Conservation (phyloP, 1,284 basidiomycete species). For the Moniliella sp. region DNA sequence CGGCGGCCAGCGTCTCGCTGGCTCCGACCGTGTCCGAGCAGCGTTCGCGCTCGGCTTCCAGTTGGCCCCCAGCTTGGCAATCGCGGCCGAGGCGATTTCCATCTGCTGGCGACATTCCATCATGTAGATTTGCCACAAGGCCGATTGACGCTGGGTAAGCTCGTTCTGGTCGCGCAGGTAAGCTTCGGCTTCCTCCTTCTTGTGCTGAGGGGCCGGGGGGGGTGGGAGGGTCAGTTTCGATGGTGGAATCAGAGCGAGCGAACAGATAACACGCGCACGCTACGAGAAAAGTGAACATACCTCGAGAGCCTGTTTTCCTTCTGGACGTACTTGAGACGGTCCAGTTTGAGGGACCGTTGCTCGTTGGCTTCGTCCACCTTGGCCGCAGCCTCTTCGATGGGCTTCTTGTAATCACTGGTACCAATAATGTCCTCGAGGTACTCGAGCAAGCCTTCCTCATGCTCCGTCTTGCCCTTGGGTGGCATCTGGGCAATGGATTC, state of each 20-base stretch:
- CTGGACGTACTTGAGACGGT: slow-evolving; percentile 71
- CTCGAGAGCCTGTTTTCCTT: slow-evolving; percentile 75
- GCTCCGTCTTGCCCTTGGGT: slow-evolving; percentile 75
- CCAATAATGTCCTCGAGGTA: slow-evolving; percentile 97
- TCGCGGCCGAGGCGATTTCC: slow-evolving; percentile 11
- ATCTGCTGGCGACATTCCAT: slow-evolving; percentile 15
- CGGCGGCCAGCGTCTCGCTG: slow-evolving; percentile 16
- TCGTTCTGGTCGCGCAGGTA: slow-evolving; percentile 68
- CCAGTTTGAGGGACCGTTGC: slow-evolving; percentile 60
- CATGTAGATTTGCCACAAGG: slow-evolving; percentile 26
- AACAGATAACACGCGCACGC: too few relatives aligned
- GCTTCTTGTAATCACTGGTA: slow-evolving; percentile 67
- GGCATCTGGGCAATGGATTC: slow-evolving; percentile 99
- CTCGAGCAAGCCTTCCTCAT: slow-evolving; percentile 87
- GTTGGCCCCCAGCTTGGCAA: slow-evolving; percentile 9
- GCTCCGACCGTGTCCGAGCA: slow-evolving; percentile 19
- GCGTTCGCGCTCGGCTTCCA: slow-evolving; percentile 18
- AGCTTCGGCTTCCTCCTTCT: slow-evolving; percentile 36
- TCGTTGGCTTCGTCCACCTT: slow-evolving; percentile 71
- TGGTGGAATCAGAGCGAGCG: too few relatives aligned
- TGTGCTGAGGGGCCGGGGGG: too few relatives aligned
- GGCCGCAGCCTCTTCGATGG: slow-evolving; percentile 60
- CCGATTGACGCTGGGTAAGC: slow-evolving; percentile 35
- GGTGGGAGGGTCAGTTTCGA: too few relatives aligned
- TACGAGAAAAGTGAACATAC: too few relatives aligned